These are phyloP conservation scores for Oryza nivara DNA, from an alignment of 176 grass and related monocot species.

Conservation along the genomic window DNA sequence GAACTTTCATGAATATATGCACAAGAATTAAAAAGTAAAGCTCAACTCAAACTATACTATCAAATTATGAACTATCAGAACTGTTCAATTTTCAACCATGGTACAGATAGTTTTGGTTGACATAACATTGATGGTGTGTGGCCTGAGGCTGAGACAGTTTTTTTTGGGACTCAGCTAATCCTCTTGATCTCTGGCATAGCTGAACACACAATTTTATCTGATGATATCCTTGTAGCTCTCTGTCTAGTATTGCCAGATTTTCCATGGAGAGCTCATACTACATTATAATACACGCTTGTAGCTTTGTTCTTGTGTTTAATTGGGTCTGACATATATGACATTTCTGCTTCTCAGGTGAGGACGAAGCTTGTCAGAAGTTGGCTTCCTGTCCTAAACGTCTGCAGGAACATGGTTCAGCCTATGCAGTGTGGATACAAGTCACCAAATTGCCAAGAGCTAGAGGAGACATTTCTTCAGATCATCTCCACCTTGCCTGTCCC, in stretches of 20 bases:
- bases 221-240: not conserved
- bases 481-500: conserved; percentile 71
- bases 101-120: not conserved
- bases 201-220: not conserved
- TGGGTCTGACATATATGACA: not conserved
- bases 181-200: not conserved
- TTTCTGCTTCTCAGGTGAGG: conserved; percentile 61
- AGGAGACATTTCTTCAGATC: conserved; percentile 80
- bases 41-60: not conserved
- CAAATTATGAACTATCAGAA: not conserved
- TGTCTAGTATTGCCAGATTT: not conserved
- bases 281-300: not conserved
- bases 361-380: conserved; percentile 70
- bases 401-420: conserved; percentile 60
- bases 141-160: not conserved
- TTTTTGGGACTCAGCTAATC: not conserved
- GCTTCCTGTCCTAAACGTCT: conserved; percentile 86
- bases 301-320: not conserved
- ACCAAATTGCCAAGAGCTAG: conserved; percentile 64
- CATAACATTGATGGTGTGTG: not conserved
- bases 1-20: not conserved
- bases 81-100: not conserved
- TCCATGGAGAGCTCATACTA: not conserved
- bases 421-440: conserved; percentile 63
- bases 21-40: not conserved